phyloP scores from a whole-genome alignment of 2,329 filamentous ascomycete species.

The Claviceps sp. region DNA sequence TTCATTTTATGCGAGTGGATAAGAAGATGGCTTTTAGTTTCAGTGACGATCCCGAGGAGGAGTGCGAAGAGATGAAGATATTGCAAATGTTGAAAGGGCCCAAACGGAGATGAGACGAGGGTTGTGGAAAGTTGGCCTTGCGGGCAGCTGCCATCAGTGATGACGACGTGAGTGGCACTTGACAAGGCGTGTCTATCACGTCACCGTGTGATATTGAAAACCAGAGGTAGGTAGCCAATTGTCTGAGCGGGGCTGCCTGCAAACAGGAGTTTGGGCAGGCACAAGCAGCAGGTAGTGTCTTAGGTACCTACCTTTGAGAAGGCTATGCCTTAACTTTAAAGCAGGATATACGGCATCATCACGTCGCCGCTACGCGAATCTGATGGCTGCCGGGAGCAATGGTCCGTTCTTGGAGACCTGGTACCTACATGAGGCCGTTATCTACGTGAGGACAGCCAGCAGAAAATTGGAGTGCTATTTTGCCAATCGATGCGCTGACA shows the following conservation, averaged over 20 bases:
- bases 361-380: background rate
- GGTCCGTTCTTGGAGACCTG: background rate
- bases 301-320: too few species aligned
- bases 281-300: background rate
- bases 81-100: background rate
- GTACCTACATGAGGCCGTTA: too few species aligned
- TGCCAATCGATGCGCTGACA: too few species aligned
- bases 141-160: background rate
- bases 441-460: too few species aligned
- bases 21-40: background rate
- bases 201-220: slow-evolving; percentile 3
- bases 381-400: background rate
- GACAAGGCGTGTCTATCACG: slow-evolving; percentile 7
- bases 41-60: background rate
- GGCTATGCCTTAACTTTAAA: too few species aligned
- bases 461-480: too few species aligned
- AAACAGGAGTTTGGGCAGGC: background rate
- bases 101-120: background rate
- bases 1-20: slow-evolving; percentile 52
- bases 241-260: background rate
- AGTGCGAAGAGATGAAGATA: background rate
- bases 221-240: background rate
- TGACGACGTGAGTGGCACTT: background rate
- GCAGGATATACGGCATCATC: background rate
- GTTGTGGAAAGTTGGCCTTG: background rate